These are phyloP conservation scores for Craspedostauros australis DNA, from an alignment of 108 stramenopile species.

Conservation along the genomic window DNA sequence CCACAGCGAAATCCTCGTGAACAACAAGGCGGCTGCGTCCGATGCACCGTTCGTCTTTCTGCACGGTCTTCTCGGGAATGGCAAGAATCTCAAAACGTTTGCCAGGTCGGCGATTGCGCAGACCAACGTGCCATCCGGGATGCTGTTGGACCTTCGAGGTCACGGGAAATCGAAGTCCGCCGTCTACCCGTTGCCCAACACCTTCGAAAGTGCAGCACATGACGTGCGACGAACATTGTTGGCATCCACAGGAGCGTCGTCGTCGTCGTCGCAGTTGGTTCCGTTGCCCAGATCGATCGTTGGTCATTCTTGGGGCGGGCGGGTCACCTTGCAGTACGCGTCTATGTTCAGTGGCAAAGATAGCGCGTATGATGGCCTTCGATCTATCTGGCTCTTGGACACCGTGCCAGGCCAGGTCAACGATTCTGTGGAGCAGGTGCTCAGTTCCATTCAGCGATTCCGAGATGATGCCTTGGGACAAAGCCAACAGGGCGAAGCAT, in stretches of 20 bases:
- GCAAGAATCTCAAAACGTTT: conserved; percentile 65
- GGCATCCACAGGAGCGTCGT: too few species aligned
- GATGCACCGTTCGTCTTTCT: too few species aligned
- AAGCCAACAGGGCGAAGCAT: too few species aligned
- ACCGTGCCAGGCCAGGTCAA: conserved; percentile 62
- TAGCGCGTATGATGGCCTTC: not conserved
- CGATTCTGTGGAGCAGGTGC: conserved; percentile 54
- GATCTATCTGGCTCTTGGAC: conserved; percentile 71
- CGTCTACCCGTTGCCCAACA: not conserved
- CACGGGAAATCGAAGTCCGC: conserved; percentile 46
- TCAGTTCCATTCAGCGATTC: conserved; percentile 32
- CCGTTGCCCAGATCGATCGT: too few species aligned
- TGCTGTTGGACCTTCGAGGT: conserved; percentile 68
- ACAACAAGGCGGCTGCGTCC: too few species aligned
- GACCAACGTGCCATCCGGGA: conserved; percentile 21
- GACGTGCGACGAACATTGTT: conserved; percentile 52
- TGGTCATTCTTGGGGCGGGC: conserved; percentile 84
- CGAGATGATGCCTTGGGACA: not conserved
- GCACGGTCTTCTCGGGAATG: conserved; percentile 76
- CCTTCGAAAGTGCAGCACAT: conserved; percentile 1
- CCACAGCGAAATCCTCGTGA: too few species aligned
- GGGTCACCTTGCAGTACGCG: conserved; percentile 67
- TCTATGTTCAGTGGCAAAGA: not conserved
- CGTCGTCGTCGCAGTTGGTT: too few species aligned
- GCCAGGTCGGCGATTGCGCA: conserved; percentile 32